phyloP scores from a whole-genome alignment of 441 rosid species.

The Euphorbia schlechtendalii region DNA sequence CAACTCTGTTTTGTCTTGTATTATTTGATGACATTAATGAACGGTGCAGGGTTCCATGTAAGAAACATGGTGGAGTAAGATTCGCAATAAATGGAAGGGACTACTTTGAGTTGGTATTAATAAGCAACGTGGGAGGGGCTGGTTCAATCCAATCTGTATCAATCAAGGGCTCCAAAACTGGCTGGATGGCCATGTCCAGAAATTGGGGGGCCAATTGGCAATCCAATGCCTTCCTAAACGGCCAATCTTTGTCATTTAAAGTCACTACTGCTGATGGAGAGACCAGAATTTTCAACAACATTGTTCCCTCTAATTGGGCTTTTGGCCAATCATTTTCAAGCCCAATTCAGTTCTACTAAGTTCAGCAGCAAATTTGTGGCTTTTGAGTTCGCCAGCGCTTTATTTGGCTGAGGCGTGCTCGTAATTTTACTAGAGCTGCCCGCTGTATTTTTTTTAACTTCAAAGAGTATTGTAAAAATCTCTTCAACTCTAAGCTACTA shows the following conservation, averaged over 20 bases:
- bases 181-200: constrained; percentile 56
- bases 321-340: constrained; percentile 61
- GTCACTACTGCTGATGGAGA: constrained; percentile 46
- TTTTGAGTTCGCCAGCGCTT: constrained; percentile 2
- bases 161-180: constrained; percentile 49
- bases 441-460: constrained; percentile 29
- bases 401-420: constrained; percentile 67
- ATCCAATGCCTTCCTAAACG: constrained; percentile 40
- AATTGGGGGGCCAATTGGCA: constrained; percentile 76
- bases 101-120: constrained; percentile 52
- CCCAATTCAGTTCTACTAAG: constrained; percentile 43
- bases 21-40: background rate
- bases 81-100: constrained; percentile 61
- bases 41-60: constrained; percentile 52
- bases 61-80: constrained; percentile 59
- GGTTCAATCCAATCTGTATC: constrained; percentile 45
- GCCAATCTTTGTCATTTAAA: constrained; percentile 54
- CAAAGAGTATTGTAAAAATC: background rate
- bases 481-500: background rate
- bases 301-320: constrained; percentile 46
- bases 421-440: constrained; percentile 54
- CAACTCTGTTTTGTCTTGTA: no score
- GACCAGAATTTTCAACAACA: constrained; percentile 33
- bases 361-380: background rate
- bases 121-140: constrained; percentile 54